Evolutionary conservation across 2,329 filamentous ascomycete genomes (phyloP).

Genomic region (Alternaria sp.): DNA sequence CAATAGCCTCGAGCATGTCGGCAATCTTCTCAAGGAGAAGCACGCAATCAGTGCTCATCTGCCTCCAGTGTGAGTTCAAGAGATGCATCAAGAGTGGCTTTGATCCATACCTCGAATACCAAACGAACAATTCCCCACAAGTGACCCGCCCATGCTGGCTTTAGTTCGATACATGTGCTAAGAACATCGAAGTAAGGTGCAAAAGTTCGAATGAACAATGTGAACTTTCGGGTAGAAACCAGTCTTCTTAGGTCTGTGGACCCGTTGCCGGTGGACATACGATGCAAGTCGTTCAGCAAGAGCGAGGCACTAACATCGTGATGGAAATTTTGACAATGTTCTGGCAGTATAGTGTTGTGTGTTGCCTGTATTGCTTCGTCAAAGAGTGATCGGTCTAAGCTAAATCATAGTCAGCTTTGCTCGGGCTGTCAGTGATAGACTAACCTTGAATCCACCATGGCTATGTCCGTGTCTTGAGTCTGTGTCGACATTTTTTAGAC

Average conservation of each 20-base stretch:
- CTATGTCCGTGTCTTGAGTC: constrained; percentile 30
- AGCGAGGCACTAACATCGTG: constrained; percentile 23
- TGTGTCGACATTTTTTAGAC: constrained; percentile 32
- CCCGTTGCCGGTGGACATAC: constrained; percentile 14
- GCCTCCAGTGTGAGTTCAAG: not conserved
- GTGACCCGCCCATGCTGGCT: constrained; percentile 30
- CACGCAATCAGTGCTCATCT: constrained; percentile 34
- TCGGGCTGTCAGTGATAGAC: constrained; percentile 13
- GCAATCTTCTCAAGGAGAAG: constrained; percentile 37
- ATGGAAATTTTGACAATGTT: constrained; percentile 25
- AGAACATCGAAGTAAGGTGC: constrained; percentile 41
- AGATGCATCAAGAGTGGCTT: not conserved
- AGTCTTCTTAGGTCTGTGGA: constrained; percentile 21
- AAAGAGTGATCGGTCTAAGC: constrained; percentile 28
- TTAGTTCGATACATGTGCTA: constrained; percentile 25
- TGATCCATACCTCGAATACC: constrained; percentile 34
- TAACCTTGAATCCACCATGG: constrained; percentile 36
- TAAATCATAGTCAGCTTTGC: constrained; percentile 24
- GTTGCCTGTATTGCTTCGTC: constrained; percentile 32
- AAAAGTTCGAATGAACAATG: constrained; percentile 32
- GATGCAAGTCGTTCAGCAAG: constrained; percentile 31
- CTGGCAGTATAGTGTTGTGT: constrained; percentile 29
- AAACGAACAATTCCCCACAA: constrained; percentile 37
- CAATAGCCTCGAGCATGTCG: constrained; percentile 37
- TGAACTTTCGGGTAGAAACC: constrained; percentile 29